Percentiles rank a stretch among this genome's conserved stretches.
phyloP scores from a whole-genome alignment of 495 filamentous ascomycete species.

The Glutinoglossum americanum region DNA sequence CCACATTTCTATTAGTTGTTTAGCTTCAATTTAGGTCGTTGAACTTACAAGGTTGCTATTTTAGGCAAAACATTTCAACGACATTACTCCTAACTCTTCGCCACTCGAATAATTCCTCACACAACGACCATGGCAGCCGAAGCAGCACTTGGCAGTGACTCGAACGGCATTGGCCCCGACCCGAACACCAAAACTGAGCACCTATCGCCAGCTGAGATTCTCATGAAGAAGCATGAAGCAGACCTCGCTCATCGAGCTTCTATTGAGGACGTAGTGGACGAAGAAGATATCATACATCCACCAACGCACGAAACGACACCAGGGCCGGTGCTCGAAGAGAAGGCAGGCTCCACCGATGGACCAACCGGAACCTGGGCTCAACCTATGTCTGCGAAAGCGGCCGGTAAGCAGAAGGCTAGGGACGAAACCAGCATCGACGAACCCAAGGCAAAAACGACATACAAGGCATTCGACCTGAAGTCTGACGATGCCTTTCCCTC shows the following conservation, averaged over 20 bases:
- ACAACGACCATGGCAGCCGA: background rate
- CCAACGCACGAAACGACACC: constrained; percentile 13
- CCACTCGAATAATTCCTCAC: background rate
- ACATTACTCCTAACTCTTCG: background rate
- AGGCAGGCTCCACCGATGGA: background rate
- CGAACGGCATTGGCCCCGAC: background rate
- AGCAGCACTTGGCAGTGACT: background rate
- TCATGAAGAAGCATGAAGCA: constrained; percentile 53
- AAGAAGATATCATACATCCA: constrained; percentile 47
- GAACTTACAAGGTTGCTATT: background rate
- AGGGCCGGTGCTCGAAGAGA: background rate
- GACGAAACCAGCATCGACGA: constrained; percentile 10
- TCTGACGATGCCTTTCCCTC: constrained; percentile 84
- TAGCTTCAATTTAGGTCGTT: background rate
- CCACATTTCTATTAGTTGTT: background rate
- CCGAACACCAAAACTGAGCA: background rate
- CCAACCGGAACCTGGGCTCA: background rate
- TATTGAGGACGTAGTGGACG: constrained; percentile 61
- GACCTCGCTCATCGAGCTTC: constrained; percentile 43
- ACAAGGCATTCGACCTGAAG: constrained; percentile 42
- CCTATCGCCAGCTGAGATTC: constrained; percentile 43
- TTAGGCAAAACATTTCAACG: background rate
- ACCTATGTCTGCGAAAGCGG: constrained; percentile 26
- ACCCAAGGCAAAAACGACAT: constrained; percentile 7
- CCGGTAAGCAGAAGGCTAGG: constrained; percentile 37